Conservation (phyloP, 306 rosid species). For the Gastrolobium villosum region DNA sequence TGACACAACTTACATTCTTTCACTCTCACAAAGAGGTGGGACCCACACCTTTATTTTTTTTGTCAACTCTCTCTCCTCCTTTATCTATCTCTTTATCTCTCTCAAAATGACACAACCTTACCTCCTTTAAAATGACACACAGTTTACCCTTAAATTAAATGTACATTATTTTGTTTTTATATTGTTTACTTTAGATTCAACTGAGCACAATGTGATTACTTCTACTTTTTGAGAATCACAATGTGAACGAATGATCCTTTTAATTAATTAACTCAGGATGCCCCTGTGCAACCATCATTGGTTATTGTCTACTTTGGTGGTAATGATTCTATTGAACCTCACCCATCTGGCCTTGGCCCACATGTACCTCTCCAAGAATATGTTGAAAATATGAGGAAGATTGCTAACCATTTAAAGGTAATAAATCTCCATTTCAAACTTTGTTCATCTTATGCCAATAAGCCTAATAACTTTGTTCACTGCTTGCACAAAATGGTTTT, state of each 20-base stretch:
- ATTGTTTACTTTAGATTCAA: not conserved
- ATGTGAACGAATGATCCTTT: not conserved
- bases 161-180: not conserved
- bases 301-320: slow-evolving; percentile 94
- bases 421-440: not conserved
- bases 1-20: no score
- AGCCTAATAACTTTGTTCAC: not conserved
- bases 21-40: no score
- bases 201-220: not conserved
- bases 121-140: no score
- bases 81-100: no score
- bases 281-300: slow-evolving; percentile 69
- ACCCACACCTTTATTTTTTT: no score
- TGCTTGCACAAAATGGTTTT: not conserved
- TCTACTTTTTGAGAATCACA: not conserved
- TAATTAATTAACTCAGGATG: slow-evolving; percentile 56
- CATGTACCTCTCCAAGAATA: slow-evolving; percentile 85
- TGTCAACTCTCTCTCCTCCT: no score
- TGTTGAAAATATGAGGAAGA: slow-evolving; percentile 77
- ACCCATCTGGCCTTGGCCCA: slow-evolving; percentile 66
- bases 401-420: slow-evolving; percentile 75
- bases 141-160: not conserved
- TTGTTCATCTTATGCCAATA: not conserved
- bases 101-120: no score
- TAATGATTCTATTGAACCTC: slow-evolving; percentile 69